Conservation (phyloP, 2,329 filamentous ascomycete genomes). For the Coniochaeta hoffmannii region DNA sequence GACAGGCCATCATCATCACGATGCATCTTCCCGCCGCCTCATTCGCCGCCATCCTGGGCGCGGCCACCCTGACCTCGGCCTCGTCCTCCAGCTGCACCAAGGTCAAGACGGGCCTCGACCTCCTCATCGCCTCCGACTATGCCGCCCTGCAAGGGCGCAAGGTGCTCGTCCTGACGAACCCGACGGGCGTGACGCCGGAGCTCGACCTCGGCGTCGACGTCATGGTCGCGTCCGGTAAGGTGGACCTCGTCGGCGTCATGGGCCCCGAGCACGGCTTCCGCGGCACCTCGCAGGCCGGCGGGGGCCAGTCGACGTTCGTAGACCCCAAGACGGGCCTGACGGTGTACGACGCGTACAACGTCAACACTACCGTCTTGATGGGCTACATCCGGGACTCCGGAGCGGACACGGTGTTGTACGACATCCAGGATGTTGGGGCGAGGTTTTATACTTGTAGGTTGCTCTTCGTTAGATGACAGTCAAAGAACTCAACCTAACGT, state of each 20-base stretch:
- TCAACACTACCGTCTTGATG: constrained; percentile 5
- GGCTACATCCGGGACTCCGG: constrained; percentile 7
- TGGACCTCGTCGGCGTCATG: constrained; percentile 9
- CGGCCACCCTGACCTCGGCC: too few relatives aligned
- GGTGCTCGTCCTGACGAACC: constrained; percentile 9
- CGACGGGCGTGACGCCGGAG: constrained; percentile 6
- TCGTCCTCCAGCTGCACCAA: too few relatives aligned
- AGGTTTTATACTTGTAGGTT: constrained; percentile 9
- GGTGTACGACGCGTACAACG: constrained; percentile 8
- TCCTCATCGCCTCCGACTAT: constrained; percentile 7
- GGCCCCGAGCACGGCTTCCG: constrained; percentile 9
- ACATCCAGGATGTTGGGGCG: constrained; percentile 9
- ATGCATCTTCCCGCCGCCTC: too few relatives aligned
- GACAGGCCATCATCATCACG: too few relatives aligned
- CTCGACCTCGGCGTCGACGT: constrained; percentile 10
- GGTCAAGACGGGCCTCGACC: constrained; percentile 10
- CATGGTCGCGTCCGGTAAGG: constrained; percentile 7
- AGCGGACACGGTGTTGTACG: constrained; percentile 9
- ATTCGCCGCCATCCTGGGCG: too few relatives aligned
- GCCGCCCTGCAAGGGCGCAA: constrained; percentile 3
- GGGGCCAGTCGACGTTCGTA: constrained; percentile 5
- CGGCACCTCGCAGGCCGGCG: constrained; percentile 9
- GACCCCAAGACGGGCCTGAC: constrained; percentile 9
- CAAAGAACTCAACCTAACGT: neutral
- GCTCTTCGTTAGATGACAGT: neutral